Base-by-base conservation (phyloP, 1,284 basidiomycete species). In the Schizophyllum commune region DNA sequence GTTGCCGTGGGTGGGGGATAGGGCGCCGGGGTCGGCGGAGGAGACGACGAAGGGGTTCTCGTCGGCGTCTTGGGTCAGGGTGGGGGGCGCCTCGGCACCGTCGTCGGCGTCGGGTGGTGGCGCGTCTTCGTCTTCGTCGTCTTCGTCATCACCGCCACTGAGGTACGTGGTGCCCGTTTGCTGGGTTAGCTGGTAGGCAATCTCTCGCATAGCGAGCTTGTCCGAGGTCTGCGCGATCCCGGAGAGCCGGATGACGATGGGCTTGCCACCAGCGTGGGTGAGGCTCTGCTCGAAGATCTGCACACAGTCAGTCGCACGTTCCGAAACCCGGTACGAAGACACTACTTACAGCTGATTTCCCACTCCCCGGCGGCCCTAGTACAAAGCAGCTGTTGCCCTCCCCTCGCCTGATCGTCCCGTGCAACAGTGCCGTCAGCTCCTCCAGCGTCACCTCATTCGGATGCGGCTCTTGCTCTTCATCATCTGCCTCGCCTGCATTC, bases 331-430 rank as follows among this genome's bases (percentile, higher is more conserved):
- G 27, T 34, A 58, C 22, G 58, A 56, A 6, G 19, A 51, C 34
- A 58, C 6, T n/a, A 74, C 86, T 69, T 70, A 94, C 93, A 65
- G 78, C 79, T 0, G 90, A 88, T 76, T 96, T 96, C 20, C 94
- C 94, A 65, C 87, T 90, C 13, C 91, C 91, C 61, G 86, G 79
- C 2, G 92, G 88, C 6, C 94, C 94, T 47, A 94, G 79, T 5
- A 96, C 70, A 60, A 96, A 78, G 68, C 92, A 95, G 63, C 92
- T 94, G 67, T 96, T 96, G 3, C 94, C 94, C 76, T 96, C 94
- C 2, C 89, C 89, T 34, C 92, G 83, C 32, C 77, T 75, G 1
- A 90, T 80, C 0, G 91, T 92, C 2, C 92, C 93, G 21, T 75
- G 72, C 5, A 96, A 74, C 22, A 96, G 73, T 56, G 83, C 80